These are phyloP conservation scores for Suillus decipiens DNA, from an alignment of 768 basidiomycete genomes.

Conservation along the genomic window DNA sequence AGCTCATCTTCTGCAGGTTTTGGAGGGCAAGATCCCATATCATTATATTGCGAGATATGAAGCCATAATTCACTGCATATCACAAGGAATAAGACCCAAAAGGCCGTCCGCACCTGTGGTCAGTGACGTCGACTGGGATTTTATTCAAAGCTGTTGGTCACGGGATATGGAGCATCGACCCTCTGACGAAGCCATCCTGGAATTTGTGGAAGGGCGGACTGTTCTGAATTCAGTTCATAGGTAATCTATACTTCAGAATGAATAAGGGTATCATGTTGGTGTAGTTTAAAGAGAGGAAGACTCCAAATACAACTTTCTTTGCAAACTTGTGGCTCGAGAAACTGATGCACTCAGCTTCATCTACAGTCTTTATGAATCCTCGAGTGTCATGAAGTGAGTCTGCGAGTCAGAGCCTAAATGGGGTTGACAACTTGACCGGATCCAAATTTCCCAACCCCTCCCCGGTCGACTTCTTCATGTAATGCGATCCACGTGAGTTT, in stretches of 20 bases:
- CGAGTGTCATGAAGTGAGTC: too few relatives aligned
- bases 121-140: conserved; percentile 24
- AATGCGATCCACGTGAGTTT: too few relatives aligned
- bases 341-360: too few relatives aligned
- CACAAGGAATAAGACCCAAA: conserved; percentile 16
- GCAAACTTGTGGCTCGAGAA: too few relatives aligned
- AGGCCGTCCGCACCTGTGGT: conserved; percentile 16
- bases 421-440: too few relatives aligned
- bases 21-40: neutral
- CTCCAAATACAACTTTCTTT: neutral
- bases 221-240: neutral
- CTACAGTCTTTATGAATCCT: too few relatives aligned
- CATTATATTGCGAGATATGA: neutral
- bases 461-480: too few relatives aligned
- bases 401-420: too few relatives aligned
- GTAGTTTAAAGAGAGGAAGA: too few relatives aligned
- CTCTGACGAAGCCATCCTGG: conserved; percentile 26
- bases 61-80: neutral
- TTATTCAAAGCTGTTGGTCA: conserved; percentile 29
- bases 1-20: neutral
- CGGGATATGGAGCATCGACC: conserved; percentile 36
- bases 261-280: too few relatives aligned
- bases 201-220: conserved; percentile 15
- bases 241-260: neutral
- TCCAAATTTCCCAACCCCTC: too few relatives aligned